These are phyloP conservation scores for Schoenoplectus triqueter DNA, from an alignment of 202 grass and related monocot genomes.

Conservation along the genomic window DNA sequence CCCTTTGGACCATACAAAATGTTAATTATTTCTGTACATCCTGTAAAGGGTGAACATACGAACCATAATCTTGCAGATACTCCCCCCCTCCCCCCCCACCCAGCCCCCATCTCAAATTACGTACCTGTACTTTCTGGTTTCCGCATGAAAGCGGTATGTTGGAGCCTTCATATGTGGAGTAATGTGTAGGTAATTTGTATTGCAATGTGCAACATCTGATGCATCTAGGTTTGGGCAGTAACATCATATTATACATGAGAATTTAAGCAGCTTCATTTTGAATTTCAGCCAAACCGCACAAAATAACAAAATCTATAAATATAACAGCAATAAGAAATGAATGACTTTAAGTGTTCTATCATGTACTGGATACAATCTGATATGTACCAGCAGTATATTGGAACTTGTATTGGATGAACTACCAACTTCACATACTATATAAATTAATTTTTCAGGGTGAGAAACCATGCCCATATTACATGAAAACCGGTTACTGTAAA, in stretches of 20 bases:
- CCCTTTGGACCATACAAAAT: not conserved
- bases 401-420: not conserved
- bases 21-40: not conserved
- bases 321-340: constrained; percentile 16
- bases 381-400: not conserved
- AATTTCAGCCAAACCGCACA: not conserved
- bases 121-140: not conserved
- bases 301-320: constrained; percentile 13
- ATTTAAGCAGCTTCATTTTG: not conserved
- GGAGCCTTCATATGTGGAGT: constrained; percentile 1
- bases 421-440: not conserved
- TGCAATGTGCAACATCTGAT: constrained; percentile 6
- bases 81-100: not conserved
- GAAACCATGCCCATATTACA: constrained; percentile 56
- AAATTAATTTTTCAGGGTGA: constrained; percentile 46
- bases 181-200: not conserved
- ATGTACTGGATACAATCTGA: not conserved
- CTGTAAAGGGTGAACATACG: constrained; percentile 20
- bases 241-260: constrained; percentile 12
- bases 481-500: constrained; percentile 58
- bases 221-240: no score
- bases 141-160: not conserved
- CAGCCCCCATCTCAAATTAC: not conserved
- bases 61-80: not conserved
- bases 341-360: not conserved